Evolutionary conservation across 2,329 filamentous ascomycete species (phyloP).

Genomic region (Mycocentrospora acerina): DNA sequence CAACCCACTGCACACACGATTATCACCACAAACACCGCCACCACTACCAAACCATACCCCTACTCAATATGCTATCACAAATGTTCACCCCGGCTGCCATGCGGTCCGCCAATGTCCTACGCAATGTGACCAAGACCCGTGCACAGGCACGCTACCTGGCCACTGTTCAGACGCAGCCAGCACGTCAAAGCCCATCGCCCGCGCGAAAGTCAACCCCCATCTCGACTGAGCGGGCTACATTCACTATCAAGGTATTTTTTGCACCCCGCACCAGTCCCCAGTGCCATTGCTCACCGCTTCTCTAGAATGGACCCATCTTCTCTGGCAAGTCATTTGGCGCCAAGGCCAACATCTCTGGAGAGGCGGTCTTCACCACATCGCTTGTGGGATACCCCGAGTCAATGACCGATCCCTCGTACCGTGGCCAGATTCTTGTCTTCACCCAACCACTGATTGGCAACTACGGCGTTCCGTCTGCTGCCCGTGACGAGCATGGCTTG

Average conservation of each 20-base stretch:
- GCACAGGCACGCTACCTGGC: constrained; percentile 58
- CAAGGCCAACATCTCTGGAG: constrained; percentile 93
- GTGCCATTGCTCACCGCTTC: constrained; percentile 35
- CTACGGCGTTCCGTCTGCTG: constrained; percentile 89
- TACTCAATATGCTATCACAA: constrained; percentile 56
- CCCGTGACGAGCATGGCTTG: constrained; percentile 83
- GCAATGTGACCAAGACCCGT: constrained; percentile 50
- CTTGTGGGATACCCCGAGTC: constrained; percentile 97
- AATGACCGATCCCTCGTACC: constrained; percentile 68
- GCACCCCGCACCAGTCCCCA: not conserved
- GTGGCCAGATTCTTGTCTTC: constrained; percentile 94
- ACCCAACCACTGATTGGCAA: constrained; percentile 98
- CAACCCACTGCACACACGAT: constrained; percentile 10
- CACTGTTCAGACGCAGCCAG: constrained; percentile 68
- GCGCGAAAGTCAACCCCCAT: constrained; percentile 65
- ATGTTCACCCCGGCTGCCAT: constrained; percentile 55
- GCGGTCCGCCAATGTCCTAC: constrained; percentile 45
- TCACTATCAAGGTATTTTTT: constrained; percentile 82
- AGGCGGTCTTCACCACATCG: constrained; percentile 98
- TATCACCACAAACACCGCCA: constrained; percentile 5
- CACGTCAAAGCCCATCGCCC: constrained; percentile 65
- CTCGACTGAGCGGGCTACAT: constrained; percentile 78
- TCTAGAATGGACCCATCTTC: constrained; percentile 88
- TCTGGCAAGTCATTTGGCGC: constrained; percentile 95
- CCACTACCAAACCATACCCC: constrained; percentile 23